Conservation (phyloP, 345 rosid species). For the Euphorbia tirucalli region DNA sequence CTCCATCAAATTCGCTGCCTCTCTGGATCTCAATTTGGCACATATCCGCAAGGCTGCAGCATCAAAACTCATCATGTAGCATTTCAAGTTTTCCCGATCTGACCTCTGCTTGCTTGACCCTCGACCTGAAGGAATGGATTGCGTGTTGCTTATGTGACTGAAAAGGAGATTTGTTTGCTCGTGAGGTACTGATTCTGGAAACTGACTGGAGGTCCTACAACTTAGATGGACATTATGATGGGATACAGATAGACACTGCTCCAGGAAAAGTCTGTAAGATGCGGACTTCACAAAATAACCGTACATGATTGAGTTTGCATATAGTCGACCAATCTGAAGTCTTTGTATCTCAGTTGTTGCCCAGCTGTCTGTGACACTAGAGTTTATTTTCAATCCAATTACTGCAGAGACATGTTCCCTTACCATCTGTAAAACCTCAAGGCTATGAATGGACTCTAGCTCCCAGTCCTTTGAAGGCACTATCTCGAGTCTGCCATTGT, state of each 20-base stretch:
- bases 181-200: slow-evolving; percentile 31
- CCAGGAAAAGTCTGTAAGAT: slow-evolving; percentile 63
- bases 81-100: slow-evolving; percentile 41
- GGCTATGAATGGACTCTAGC: slow-evolving; percentile 70
- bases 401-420: slow-evolving; percentile 68
- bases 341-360: slow-evolving; percentile 66
- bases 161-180: slow-evolving; percentile 42
- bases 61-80: slow-evolving; percentile 67
- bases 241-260: slow-evolving; percentile 38
- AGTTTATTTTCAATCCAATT: slow-evolving; percentile 67
- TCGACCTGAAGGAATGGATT: slow-evolving; percentile 22
- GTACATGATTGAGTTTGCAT: slow-evolving; percentile 65
- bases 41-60: slow-evolving; percentile 64
- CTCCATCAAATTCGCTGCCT: slow-evolving; percentile 63
- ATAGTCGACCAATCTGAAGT: slow-evolving; percentile 48
- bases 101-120: slow-evolving; percentile 26
- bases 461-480: slow-evolving; percentile 93
- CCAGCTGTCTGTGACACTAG: slow-evolving; percentile 83
- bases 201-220: slow-evolving; percentile 31
- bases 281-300: slow-evolving; percentile 91
- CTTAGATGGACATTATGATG: slow-evolving; percentile 25
- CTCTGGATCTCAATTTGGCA: slow-evolving; percentile 64
- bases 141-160: slow-evolving; percentile 25
- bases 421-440: slow-evolving; percentile 68
- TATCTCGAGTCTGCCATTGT: slow-evolving; percentile 82